These are phyloP conservation scores for Coemansia sp. DNA, from an alignment of 192 early-diverging fungal genomes.

Conservation along the genomic window DNA sequence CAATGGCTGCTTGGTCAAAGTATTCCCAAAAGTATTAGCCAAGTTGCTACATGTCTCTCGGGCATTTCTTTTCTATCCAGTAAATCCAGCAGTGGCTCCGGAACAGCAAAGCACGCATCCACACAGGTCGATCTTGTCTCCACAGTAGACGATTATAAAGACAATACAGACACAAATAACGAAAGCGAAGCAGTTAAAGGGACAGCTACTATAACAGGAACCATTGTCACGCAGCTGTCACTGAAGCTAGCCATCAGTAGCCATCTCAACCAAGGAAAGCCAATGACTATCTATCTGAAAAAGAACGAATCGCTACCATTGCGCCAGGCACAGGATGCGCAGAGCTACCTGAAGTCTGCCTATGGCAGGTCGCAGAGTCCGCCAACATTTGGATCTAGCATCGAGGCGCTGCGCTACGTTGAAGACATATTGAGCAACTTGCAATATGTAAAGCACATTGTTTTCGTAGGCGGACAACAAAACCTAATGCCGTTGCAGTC, in stretches of 20 bases:
- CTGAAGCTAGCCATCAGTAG: conserved; percentile 11
- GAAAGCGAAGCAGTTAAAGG: conserved; percentile 19
- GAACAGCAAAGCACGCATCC: not conserved
- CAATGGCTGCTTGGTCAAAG: conserved; percentile 38
- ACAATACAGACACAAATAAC: not conserved
- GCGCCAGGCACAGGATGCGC: conserved; percentile 34
- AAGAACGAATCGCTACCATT: conserved; percentile 34
- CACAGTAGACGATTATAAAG: not conserved
- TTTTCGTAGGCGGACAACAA: conserved; percentile 18
- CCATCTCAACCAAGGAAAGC: conserved; percentile 18
- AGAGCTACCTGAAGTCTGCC: conserved; percentile 28
- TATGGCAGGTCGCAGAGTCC: conserved; percentile 6
- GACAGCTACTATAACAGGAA: conserved; percentile 28
- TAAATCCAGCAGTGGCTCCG: not conserved
- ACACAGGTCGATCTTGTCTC: conserved; percentile 4
- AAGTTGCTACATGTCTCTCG: conserved; percentile 9
- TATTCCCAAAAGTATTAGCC: conserved; percentile 29
- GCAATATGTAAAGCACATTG: conserved; percentile 14
- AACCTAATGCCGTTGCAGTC: conserved; percentile 34
- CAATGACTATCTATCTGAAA: conserved; percentile 32
- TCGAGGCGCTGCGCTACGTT: conserved; percentile 14
- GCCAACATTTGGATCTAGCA: conserved; percentile 11
- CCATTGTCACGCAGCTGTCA: conserved; percentile 37
- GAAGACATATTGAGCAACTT: conserved; percentile 21
- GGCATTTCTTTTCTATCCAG: conserved; percentile 16